A percentile compares a stretch with the other conserved stretches of the same genome.
Evolutionary conservation across 2,329 filamentous ascomycete species (phyloP).

Genomic region (Ceratocystis papillata): DNA sequence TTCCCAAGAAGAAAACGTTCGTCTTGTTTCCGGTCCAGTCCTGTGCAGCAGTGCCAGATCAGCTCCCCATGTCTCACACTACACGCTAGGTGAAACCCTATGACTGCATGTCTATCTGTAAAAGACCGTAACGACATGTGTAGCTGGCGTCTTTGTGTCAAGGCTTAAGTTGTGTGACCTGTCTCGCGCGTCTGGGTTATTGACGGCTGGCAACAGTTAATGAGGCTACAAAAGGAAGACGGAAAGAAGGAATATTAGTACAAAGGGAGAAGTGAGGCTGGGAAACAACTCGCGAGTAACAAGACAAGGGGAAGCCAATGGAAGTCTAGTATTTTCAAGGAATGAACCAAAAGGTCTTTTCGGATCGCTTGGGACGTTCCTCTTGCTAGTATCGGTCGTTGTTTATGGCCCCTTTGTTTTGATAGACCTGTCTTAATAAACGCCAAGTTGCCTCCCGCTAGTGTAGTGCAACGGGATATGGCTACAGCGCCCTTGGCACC

Average conservation of each 20-base stretch:
- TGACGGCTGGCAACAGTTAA: neutral
- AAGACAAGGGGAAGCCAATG: constrained; percentile 13
- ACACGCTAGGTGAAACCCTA: neutral
- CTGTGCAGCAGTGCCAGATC: neutral
- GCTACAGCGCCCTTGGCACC: neutral
- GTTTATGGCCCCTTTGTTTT: constrained; percentile 3
- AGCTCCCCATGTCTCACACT: neutral
- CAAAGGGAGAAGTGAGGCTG: neutral
- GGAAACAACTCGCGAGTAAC: constrained; percentile 2
- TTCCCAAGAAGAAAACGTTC: neutral
- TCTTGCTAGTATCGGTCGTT: neutral
- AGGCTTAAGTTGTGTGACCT: neutral
- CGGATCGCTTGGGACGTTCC: neutral
- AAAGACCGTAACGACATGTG: neutral
- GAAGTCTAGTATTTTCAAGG: neutral
- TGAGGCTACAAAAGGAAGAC: neutral
- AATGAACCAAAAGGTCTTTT: constrained; percentile 3
- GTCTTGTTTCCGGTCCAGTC: neutral
- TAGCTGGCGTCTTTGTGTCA: neutral
- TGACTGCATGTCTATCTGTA: neutral
- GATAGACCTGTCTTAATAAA: constrained; percentile 5
- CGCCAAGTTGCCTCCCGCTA: constrained; percentile 8
- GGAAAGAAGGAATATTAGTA: neutral
- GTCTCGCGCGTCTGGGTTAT: neutral
- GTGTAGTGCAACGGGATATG: constrained; percentile 2